Base-by-base conservation (phyloP, 2,329 filamentous ascomycete genomes). In the Monosporascus sp. region DNA sequence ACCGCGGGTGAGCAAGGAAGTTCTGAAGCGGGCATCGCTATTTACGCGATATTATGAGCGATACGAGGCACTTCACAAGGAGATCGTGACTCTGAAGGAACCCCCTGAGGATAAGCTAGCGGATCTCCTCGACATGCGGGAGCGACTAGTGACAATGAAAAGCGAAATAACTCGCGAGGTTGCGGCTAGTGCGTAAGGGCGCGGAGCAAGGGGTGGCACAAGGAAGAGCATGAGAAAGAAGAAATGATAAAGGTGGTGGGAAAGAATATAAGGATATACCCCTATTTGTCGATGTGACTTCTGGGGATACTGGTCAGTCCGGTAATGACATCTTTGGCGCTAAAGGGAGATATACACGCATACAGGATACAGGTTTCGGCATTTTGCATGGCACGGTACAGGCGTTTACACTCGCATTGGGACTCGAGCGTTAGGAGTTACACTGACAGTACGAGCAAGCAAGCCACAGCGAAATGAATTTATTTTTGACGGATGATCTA, bases 1-100 rank as follows among this genome's bases (percentile, higher is more conserved):
- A 40, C 66, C 70, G 49, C 71, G 71, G 19, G 65, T 79, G 20
- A 70, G 73, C n/a, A 68, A 69, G 19, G 78, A 81, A 17, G 67
- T 84, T 3, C 65, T 85, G 51, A 67, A 73, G 54, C 76, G 81
- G 59, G 82, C 84, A 19, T 71, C 74, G 56, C 74, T 69, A 55
- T 87, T 85, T 71, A 81, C 82, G 65, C 63, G 68, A 46, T 79
- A 63, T 57, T 86, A 86, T 63, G 72, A 77, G 50, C 76, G 76
- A 55, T 86, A 87, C 64, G 74, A 80, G 63, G 67, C 73, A 14
- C 69, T 86, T 45, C 82, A 86, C 63, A 67, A 75, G 55, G 77
- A 85, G 67, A 75, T 87, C 54, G 69, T 71, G 19, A 73, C 67
- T 6, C 61, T 80, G 58, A 72, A 75, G 38, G 73, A 82, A 49